These are phyloP conservation scores for Dictyostelium intermedium DNA, from an alignment of 78 protist genomes.

Conservation along the genomic window DNA sequence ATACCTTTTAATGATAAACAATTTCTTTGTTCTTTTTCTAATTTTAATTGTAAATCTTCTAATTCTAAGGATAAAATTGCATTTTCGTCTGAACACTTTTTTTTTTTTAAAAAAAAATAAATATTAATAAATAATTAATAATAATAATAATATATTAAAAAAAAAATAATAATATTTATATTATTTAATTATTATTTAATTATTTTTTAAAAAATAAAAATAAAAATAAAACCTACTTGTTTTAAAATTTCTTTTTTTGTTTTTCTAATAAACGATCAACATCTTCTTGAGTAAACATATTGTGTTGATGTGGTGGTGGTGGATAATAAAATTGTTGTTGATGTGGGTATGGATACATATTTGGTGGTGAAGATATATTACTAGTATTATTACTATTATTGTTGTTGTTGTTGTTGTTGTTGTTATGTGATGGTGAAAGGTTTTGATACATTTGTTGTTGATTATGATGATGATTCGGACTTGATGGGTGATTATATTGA, in stretches of 20 bases:
- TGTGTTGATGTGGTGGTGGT: neutral
- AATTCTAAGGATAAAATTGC: slow-evolving; percentile 55
- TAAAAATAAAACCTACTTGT: slow-evolving; percentile 14
- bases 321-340: slow-evolving; percentile 14
- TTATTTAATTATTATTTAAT: too few species aligned
- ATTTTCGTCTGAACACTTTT: slow-evolving; percentile 57
- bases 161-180: too few species aligned
- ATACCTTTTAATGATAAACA: neutral
- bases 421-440: neutral
- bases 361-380: neutral
- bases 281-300: slow-evolving; percentile 58
- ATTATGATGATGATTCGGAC: neutral
- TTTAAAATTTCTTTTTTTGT: slow-evolving; percentile 48
- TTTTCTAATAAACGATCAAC: slow-evolving; percentile 42
- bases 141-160: neutral
- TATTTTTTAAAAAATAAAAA: too few species aligned
- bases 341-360: neutral
- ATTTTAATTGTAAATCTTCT: slow-evolving; percentile 47
- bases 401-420: too few species aligned
- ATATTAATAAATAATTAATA: neutral
- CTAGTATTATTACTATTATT: neutral
- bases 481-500: neutral
- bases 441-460: slow-evolving; percentile 26
- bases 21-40: slow-evolving; percentile 58
- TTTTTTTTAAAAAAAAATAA: neutral